A percentile compares a stretch with the other conserved stretches of the same genome.
phyloP scores from a whole-genome alignment of 441 rosid species.

The Populus hybrid region DNA sequence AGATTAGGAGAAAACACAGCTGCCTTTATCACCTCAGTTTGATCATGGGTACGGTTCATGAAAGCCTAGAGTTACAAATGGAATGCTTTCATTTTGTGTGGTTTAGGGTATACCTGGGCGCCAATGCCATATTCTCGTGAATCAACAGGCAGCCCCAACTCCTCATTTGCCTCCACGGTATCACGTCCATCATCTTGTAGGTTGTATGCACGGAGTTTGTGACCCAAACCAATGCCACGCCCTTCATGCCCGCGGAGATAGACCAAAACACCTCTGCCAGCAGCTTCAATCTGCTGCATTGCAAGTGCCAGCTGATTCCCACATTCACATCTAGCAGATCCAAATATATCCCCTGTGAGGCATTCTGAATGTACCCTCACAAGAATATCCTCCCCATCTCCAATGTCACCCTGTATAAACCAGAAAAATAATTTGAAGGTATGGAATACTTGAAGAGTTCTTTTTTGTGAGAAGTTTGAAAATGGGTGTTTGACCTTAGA shows the following conservation, averaged over 20 bases:
- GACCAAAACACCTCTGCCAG: conserved; percentile 75
- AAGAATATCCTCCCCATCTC: conserved; percentile 79
- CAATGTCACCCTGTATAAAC: conserved; percentile 62
- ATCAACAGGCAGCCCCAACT: conserved; percentile 66
- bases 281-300: conserved; percentile 81
- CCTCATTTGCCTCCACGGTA: conserved; percentile 87
- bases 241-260: conserved; percentile 96
- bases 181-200: conserved; percentile 85
- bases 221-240: conserved; percentile 89
- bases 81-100: not conserved
- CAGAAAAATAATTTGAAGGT: not conserved
- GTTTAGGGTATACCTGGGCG: conserved; percentile 57
- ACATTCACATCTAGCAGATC: conserved; percentile 84
- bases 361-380: conserved; percentile 93
- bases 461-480: not conserved
- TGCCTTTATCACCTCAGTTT: not conserved
- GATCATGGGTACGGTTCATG: not conserved
- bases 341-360: conserved; percentile 90
- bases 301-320: conserved; percentile 83
- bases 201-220: conserved; percentile 86
- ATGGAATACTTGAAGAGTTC: not conserved
- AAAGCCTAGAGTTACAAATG: not conserved
- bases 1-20: not conserved
- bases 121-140: conserved; percentile 42
- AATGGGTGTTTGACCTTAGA: not conserved